A percentile compares a stretch with the other conserved stretches of the same genome.
Evolutionary conservation across 441 rosid species (phyloP).

Genomic region (Rhodomyrtus psidioides): DNA sequence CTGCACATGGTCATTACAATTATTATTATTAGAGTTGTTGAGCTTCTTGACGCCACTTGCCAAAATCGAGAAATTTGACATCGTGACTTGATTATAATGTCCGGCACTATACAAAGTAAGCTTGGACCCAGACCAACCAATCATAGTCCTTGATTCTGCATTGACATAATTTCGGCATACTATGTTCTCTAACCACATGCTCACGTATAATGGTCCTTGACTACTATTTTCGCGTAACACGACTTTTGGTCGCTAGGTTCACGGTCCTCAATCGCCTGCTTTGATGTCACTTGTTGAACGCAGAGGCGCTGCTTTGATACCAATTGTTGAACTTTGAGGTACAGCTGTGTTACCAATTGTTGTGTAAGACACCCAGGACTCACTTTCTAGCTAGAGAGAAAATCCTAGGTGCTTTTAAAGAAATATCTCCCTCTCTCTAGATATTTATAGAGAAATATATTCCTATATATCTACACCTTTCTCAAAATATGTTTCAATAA

Average conservation of each 20-base stretch:
- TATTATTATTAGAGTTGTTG: not conserved
- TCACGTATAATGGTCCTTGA: not conserved
- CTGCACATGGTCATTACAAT: not conserved
- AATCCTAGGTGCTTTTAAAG: no score
- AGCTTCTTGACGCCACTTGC: not conserved
- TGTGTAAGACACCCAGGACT: no score
- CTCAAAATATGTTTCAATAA: no score
- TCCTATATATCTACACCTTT: no score
- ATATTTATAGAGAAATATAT: not conserved
- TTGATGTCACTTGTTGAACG: no score
- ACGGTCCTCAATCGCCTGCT: not conserved
- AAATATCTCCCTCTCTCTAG: not conserved
- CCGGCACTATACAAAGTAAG: not conserved
- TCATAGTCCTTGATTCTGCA: not conserved
- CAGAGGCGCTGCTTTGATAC: no score
- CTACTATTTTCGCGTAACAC: not conserved
- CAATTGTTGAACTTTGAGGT: no score
- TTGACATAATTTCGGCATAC: not conserved
- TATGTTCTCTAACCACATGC: not conserved
- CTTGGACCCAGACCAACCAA: not conserved
- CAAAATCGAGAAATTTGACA: not conserved
- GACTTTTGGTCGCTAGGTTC: not conserved
- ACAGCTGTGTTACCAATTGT: no score
- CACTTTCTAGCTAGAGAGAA: not conserved
- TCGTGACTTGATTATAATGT: not conserved